Evolutionary conservation across 2,329 filamentous ascomycete genomes (phyloP).

Genomic region (Westerdykella aurantiaca): DNA sequence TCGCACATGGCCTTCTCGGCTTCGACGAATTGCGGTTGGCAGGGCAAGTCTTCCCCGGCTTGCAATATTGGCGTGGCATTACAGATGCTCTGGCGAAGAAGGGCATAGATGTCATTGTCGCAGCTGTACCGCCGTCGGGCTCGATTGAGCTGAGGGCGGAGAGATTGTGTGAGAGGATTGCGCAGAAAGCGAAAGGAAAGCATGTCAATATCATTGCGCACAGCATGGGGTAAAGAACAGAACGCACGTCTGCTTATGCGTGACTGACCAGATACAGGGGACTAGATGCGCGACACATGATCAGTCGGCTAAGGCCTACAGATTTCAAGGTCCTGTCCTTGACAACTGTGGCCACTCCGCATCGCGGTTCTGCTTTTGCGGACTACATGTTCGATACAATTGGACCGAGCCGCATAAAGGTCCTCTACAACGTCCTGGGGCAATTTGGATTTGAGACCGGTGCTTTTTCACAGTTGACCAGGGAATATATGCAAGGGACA

Average conservation of each 20-base stretch:
- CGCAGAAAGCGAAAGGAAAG: slow-evolving; percentile 48
- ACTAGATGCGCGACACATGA: slow-evolving; percentile 60
- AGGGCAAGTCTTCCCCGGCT: slow-evolving; percentile 49
- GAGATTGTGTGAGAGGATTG: slow-evolving; percentile 50
- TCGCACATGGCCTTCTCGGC: slow-evolving; percentile 61
- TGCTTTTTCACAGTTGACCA: slow-evolving; percentile 57
- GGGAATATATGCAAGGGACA: slow-evolving; percentile 51
- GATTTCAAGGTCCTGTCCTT: slow-evolving; percentile 71
- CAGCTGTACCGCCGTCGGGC: slow-evolving; percentile 53
- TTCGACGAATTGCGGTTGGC: slow-evolving; percentile 57
- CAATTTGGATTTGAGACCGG: slow-evolving; percentile 53
- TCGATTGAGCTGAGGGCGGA: slow-evolving; percentile 55
- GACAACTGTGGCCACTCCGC: slow-evolving; percentile 58
- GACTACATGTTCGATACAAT: slow-evolving; percentile 57
- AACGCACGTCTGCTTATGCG: not conserved
- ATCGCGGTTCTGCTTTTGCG: slow-evolving; percentile 56
- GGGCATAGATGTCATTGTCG: slow-evolving; percentile 56
- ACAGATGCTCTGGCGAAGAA: slow-evolving; percentile 52
- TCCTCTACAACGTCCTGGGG: slow-evolving; percentile 52
- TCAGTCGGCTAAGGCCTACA: slow-evolving; percentile 51
- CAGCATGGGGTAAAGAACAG: slow-evolving; percentile 40
- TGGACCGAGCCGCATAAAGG: slow-evolving; percentile 48
- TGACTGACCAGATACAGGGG: slow-evolving; percentile 42
- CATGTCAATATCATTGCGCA: slow-evolving; percentile 65
- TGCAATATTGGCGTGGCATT: slow-evolving; percentile 62